phyloP scores from a whole-genome alignment of 345 rosid genomes.

The Melaleuca alternifolia region DNA sequence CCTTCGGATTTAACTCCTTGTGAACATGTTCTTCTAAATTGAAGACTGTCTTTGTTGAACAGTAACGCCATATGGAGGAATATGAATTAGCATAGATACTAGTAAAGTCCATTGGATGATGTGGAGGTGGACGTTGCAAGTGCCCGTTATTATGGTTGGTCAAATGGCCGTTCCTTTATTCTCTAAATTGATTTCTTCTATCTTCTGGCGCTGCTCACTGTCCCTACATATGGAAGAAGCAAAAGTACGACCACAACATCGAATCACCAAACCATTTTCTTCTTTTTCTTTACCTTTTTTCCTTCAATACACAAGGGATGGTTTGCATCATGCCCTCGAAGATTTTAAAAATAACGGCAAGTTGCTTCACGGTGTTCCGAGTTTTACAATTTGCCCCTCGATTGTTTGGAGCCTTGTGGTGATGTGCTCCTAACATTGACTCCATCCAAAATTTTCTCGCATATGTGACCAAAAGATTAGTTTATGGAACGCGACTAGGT shows the following conservation, averaged over 20 bases:
- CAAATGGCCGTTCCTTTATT: no score
- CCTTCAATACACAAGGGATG: fast-evolving
- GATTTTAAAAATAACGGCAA: neutral
- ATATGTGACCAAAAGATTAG: neutral
- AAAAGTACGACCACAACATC: neutral
- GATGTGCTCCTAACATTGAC: neutral
- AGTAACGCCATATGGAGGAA: no score
- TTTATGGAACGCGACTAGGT: neutral
- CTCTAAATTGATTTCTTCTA: neutral
- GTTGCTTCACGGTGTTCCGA: neutral
- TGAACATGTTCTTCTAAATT: neutral
- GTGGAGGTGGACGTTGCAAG: no score
- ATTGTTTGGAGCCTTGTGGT: neutral
- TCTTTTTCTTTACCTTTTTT: neutral
- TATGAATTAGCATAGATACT: no score
- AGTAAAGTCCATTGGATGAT: no score
- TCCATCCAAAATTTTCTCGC: neutral
- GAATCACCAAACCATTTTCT: neutral
- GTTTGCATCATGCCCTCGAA: neutral
- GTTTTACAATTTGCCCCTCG: neutral
- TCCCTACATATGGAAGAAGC: neutral
- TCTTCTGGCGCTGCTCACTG: neutral
- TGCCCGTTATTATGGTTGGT: no score
- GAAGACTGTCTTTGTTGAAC: neutral
- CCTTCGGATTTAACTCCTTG: neutral